Base-by-base conservation (phyloP, 1,284 basidiomycete species). In the Volvariella volvacea region DNA sequence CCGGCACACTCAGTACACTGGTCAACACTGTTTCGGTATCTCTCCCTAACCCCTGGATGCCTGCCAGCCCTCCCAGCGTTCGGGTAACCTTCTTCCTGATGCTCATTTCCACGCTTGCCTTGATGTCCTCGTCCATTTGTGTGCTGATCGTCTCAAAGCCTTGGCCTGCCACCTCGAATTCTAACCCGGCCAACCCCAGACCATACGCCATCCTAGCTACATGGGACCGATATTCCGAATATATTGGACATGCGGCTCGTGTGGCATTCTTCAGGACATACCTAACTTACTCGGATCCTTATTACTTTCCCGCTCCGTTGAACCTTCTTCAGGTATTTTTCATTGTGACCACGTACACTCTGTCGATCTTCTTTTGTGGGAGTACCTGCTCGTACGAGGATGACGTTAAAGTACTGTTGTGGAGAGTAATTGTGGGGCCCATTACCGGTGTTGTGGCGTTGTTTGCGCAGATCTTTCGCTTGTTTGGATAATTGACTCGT, bases 221-320 rank as follows among this genome's bases (percentile, higher is more conserved):
- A 15, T 80, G 78, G 78, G 74, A 79, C 50, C 59, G 62, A 19
- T 80, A 73, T 54, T 70, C 75, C 1, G 39, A 45, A 22, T 46
- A 54, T 1, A 60, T 74, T 22, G 76, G 76, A 4, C 48, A 67
- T 4, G 55, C 61, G 15, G 71, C 77, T n/a, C 72, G 76, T 21
- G 59, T 59, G 36, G 49, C 55, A 1, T 73, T 74, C 48, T 56
- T 65, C n/a, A 55, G 54, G 22, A 60, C 65, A n/a, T 63, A 73
- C 7, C 43, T 56, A 17, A 43, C 47, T 4, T 78, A 78, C 50
- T 57, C 66, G 0, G 48, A 50, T 2, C 62, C 65, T 3, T 66
- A 69, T 47, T 55, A 53, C 37, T 80, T 75, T 50, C 75, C 74
- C 2, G 62, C 73, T 3, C 77, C 76, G 0, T 65, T 80, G 55